Percentiles rank a stretch among this genome's conserved stretches.
Conservation (phyloP, 2,329 filamentous ascomycete species). For the Aureobasidium sp. region DNA sequence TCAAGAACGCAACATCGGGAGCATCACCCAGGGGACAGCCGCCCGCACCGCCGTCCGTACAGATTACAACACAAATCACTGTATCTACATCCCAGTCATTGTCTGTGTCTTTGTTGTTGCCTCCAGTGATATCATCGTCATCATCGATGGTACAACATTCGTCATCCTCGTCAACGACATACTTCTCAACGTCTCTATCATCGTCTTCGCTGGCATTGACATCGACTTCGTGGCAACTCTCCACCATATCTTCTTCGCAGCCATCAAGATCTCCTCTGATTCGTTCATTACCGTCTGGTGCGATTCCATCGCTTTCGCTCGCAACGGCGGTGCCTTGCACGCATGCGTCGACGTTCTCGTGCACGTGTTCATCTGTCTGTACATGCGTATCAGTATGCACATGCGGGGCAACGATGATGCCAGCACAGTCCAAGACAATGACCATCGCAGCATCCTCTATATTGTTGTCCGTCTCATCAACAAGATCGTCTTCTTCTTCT, state of each 20-base stretch:
- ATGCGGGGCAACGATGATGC: not conserved
- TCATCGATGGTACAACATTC: no score
- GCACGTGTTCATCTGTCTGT: not conserved
- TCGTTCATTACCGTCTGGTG: not conserved
- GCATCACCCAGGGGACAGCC: not conserved
- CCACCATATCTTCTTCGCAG: not conserved
- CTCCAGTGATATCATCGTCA: not conserved
- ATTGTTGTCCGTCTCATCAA: not conserved
- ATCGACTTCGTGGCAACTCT: not conserved
- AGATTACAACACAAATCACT: not conserved
- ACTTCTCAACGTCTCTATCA: no score
- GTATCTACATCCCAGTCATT: not conserved
- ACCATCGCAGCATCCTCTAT: not conserved
- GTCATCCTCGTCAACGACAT: no score
- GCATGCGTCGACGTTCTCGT: not conserved
- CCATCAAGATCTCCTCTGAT: not conserved
- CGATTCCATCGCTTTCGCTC: not conserved
- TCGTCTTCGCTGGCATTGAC: not conserved
- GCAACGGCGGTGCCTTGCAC: not conserved
- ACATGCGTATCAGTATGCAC: not conserved
- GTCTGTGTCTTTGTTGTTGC: not conserved
- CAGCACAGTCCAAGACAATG: not conserved
- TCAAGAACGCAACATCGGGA: constrained; percentile 27
- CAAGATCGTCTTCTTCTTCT: not conserved
- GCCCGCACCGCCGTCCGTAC: not conserved